These are phyloP conservation scores for Madurella mycetomatis DNA, from an alignment of 2,329 filamentous ascomycete species.

Conservation along the genomic window DNA sequence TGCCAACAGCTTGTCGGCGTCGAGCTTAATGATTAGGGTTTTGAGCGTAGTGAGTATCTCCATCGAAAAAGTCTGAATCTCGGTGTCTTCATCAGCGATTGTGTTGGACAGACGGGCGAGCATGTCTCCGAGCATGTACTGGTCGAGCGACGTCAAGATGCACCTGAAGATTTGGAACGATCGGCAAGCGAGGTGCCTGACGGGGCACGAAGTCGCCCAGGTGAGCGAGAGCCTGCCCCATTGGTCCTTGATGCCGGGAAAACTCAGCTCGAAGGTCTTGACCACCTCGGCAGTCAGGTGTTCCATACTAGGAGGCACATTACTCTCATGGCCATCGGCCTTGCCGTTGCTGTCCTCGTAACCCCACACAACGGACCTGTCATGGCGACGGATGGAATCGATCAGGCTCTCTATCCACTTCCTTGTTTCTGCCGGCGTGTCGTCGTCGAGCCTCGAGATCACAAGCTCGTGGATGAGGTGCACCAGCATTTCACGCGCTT, in stretches of 20 bases:
- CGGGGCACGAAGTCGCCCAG: conserved; percentile 96
- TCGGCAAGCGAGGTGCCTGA: conserved; percentile 88
- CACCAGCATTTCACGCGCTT: conserved; percentile 95
- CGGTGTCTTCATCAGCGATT: conserved; percentile 87
- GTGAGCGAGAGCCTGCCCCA: conserved; percentile 88
- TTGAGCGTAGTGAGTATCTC: conserved; percentile 94
- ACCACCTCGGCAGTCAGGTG: conserved; percentile 77
- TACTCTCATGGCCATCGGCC: conserved; percentile 66
- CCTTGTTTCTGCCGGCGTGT: conserved; percentile 57
- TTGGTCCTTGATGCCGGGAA: conserved; percentile 80
- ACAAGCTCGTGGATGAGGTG: conserved; percentile 96
- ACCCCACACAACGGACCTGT: conserved; percentile 81
- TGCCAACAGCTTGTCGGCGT: conserved; percentile 72
- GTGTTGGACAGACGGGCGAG: conserved; percentile 92
- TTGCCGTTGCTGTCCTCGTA: conserved; percentile 90
- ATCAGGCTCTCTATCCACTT: conserved; percentile 81
- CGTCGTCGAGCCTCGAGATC: conserved; percentile 70
- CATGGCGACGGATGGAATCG: conserved; percentile 78
- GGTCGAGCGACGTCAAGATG: conserved; percentile 84
- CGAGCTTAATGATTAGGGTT: conserved; percentile 81
- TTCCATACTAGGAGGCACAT: conserved; percentile 84
- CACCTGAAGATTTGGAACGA: conserved; percentile 98
- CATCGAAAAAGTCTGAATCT: conserved; percentile 96
- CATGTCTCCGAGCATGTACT: conserved; percentile 95
- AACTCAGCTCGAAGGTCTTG: conserved; percentile 77